phyloP scores from a whole-genome alignment of 2,329 filamentous ascomycete species.

The Cercospora canescens region DNA sequence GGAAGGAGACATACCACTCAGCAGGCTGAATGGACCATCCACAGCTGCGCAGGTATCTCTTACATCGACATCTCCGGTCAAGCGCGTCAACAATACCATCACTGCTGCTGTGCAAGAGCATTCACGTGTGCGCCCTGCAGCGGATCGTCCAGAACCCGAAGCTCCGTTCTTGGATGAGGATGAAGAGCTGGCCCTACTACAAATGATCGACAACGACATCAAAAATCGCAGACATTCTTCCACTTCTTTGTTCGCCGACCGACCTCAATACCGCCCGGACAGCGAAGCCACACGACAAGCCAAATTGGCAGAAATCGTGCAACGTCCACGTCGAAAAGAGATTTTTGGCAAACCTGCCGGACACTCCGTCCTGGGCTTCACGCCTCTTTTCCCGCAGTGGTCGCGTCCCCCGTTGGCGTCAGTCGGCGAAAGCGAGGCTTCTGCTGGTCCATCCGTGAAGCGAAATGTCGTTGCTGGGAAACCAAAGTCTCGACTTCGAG shows the following conservation, averaged over 20 bases:
- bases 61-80: background rate
- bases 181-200: slow-evolving; percentile 2
- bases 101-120: background rate
- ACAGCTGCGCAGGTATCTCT: background rate
- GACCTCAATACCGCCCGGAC: slow-evolving; percentile 27
- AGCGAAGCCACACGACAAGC: slow-evolving; percentile 44
- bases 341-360: slow-evolving; percentile 26
- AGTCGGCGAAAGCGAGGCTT: background rate
- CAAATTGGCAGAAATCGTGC: slow-evolving; percentile 57
- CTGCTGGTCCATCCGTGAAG: background rate
- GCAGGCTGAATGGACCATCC: background rate
- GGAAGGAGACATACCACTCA: background rate
- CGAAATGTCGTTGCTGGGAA: background rate
- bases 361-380: slow-evolving; percentile 7
- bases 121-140: background rate
- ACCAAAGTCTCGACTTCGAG: background rate
- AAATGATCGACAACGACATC: slow-evolving; percentile 1
- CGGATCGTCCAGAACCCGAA: background rate
- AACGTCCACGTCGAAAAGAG: slow-evolving; percentile 40
- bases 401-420: background rate
- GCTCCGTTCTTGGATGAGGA: background rate
- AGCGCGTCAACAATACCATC: background rate
- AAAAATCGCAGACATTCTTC: background rate
- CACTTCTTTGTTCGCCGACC: slow-evolving; percentile 22
- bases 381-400: background rate